Evolutionary conservation across 768 basidiomycete genomes (phyloP), one percentile per base, ranked within the genome.

Genomic region (Phylloporus scabripes): DNA sequence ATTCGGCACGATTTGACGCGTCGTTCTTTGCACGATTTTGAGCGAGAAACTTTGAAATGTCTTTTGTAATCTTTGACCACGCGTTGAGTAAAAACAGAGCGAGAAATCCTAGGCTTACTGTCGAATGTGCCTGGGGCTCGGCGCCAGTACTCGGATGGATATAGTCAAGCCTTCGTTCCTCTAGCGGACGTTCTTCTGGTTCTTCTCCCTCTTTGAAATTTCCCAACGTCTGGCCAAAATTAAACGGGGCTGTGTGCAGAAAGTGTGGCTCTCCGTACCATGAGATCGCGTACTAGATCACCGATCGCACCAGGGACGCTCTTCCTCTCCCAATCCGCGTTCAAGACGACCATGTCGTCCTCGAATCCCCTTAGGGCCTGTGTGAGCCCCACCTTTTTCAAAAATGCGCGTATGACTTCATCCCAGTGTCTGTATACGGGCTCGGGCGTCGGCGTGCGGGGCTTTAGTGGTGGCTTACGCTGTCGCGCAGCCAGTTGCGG

Each of bases 1-100:
- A 92, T 57, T 92, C 88, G 7, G 76, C 69, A 23, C 83, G 80
- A 58, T 92, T 92, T 9, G 88, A 91, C 32, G 76, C 76, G 58
- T 87, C 82, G 55, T 87, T 89, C 38, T 81, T 79, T 1, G 82
- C 80, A 6, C 85, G 77, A 45, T 82, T 89, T 42, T 74, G 71
- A 0, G 86, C 84, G 1, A 92, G 76, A 48, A 91, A 84, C 38
- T 70, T 63, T 2, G 89, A 86, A 26, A 92, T 83, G 6, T 79
- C 79, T 62, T 79, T 85, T 50, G 77, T 89, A 28, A 82, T 72
- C 89, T 86, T 55, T 1, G 14, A 20, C 40, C 40, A 50, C 43
- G 47, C 23, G 45, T 61, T 41, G 39, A 38, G 55, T 45, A 28
- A 28, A 38, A 45, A 9, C 11, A 28, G 32, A 24, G n/a, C 31